These are phyloP conservation scores for Zymoseptoria pseudotritici DNA, from an alignment of 2,329 filamentous ascomycete species.

Conservation along the genomic window DNA sequence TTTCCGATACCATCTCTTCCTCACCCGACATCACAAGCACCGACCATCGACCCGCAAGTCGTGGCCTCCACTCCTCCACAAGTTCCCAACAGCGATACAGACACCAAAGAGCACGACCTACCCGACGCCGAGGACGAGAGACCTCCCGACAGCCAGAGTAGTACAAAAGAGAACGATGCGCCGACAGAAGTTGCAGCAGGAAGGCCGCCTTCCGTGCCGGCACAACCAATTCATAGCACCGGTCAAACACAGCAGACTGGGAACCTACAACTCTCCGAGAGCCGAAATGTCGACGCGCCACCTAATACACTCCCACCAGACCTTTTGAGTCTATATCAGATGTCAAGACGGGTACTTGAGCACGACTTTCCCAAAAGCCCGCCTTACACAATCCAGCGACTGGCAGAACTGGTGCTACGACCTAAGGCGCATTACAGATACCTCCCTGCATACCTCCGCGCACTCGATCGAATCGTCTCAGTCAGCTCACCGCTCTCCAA, in stretches of 20 bases:
- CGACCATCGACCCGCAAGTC: conserved; percentile 31
- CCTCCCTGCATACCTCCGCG: conserved; percentile 78
- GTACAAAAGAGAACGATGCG: conserved; percentile 61
- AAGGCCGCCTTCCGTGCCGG: conserved; percentile 28
- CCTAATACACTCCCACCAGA: conserved; percentile 54
- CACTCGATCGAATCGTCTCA: conserved; percentile 80
- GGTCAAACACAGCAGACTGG: neutral
- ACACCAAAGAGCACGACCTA: conserved; percentile 15
- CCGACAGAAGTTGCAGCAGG: conserved; percentile 33
- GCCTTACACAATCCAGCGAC: conserved; percentile 85
- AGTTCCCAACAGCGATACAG: conserved; percentile 29
- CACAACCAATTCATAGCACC: neutral
- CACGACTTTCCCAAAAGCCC: conserved; percentile 63
- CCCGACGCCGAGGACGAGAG: conserved; percentile 16
- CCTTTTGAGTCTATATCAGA: conserved; percentile 48
- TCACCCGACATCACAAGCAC: conserved; percentile 36
- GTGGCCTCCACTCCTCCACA: conserved; percentile 25
- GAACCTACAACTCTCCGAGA: neutral
- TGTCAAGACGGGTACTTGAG: conserved; percentile 24
- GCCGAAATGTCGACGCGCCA: conserved; percentile 29
- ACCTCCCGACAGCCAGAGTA: conserved; percentile 41
- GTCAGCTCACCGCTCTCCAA: conserved; percentile 74
- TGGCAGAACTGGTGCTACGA: conserved; percentile 74
- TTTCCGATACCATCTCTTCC: conserved; percentile 63
- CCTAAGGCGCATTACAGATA: conserved; percentile 75